A percentile compares a stretch with the other conserved stretches of the same genome.
phyloP scores from a whole-genome alignment of 139 green algal genomes.

The Volvox africanus region DNA sequence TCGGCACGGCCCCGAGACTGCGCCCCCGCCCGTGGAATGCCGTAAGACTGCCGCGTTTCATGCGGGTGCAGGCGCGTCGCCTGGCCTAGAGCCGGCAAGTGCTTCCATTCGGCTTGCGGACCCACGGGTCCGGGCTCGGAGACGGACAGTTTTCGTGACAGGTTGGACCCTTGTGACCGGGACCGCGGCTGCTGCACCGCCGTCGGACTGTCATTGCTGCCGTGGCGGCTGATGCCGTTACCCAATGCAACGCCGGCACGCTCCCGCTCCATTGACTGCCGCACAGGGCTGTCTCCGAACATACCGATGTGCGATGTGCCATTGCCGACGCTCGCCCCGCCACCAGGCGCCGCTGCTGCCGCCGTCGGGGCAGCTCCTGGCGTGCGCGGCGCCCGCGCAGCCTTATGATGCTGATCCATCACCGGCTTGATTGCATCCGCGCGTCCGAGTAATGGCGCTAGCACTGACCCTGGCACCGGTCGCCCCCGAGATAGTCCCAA shows the following conservation, averaged over 20 bases:
- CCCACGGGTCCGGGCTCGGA: slow-evolving; percentile 34
- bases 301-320: background rate
- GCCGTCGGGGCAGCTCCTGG: background rate
- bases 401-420: slow-evolving; percentile 22
- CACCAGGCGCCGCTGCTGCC: background rate
- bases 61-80: background rate
- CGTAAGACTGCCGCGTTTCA: slow-evolving; percentile 37
- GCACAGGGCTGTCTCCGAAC: background rate
- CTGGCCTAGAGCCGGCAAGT: slow-evolving; percentile 40
- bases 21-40: background rate
- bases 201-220: background rate
- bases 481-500: background rate
- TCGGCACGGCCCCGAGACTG: background rate
- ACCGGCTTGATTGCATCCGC: background rate
- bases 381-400: background rate
- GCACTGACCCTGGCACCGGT: background rate
- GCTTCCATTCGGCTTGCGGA: slow-evolving; percentile 37
- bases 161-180: background rate
- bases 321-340: background rate
- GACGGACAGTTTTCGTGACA: background rate
- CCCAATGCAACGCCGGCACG: background rate
- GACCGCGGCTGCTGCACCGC: background rate
- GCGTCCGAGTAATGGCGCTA: background rate
- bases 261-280: slow-evolving; percentile 17
- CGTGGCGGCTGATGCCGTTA: background rate